Percentiles rank a stretch among this genome's conserved stretches.
These are phyloP conservation scores for Cenchrus purpureus DNA, from an alignment of 176 grass and related monocot species.

Conservation along the genomic window DNA sequence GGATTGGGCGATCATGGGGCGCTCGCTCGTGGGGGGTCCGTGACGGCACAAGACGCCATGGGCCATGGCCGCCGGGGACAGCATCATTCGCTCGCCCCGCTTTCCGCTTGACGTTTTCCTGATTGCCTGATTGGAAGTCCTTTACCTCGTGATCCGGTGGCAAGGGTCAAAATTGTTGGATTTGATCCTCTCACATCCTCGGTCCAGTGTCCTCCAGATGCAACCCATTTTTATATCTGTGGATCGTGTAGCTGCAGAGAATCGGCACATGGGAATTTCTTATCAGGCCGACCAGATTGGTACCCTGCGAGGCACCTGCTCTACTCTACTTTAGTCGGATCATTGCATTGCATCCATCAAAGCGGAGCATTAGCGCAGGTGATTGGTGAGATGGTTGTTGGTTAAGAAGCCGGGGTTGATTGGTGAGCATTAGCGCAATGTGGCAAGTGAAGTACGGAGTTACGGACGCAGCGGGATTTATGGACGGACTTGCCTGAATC, in stretches of 20 bases:
- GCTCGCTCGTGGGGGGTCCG: conserved; percentile 42
- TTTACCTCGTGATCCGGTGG: conserved; percentile 30
- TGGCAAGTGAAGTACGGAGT: conserved; percentile 3
- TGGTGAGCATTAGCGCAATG: not conserved
- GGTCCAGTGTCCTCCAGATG: not conserved
- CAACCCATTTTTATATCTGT: not conserved
- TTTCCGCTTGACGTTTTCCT: conserved; percentile 28
- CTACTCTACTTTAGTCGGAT: not conserved
- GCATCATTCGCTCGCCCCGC: not conserved
- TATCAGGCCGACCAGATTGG: not conserved
- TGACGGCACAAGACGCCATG: conserved; percentile 22
- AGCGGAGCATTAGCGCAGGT: not conserved
- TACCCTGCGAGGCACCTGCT: not conserved
- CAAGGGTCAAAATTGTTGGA: conserved; percentile 30
- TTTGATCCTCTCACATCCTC: not conserved
- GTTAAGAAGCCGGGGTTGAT: not conserved
- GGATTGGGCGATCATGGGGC: conserved; percentile 12
- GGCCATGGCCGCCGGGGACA: conserved; percentile 30
- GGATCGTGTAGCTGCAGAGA: not conserved
- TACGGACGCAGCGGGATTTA: not conserved
- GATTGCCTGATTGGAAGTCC: not conserved
- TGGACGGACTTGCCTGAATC: not conserved
- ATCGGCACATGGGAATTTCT: not conserved
- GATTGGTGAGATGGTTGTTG: not conserved
- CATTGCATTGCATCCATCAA: not conserved